Conservation (phyloP, 768 basidiomycete genomes). For the Hygrocybe coccinea region DNA sequence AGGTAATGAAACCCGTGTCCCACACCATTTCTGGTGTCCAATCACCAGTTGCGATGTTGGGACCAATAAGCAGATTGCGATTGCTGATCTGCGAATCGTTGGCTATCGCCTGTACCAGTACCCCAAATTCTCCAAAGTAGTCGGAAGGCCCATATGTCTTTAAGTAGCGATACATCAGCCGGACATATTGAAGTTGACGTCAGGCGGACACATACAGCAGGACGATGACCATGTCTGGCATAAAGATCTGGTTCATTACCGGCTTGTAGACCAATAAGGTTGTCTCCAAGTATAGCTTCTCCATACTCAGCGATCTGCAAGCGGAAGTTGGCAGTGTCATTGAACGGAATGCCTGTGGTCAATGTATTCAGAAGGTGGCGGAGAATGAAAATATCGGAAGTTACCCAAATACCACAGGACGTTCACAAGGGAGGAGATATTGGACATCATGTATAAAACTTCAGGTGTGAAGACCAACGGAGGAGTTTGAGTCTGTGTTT, state of each 20-base stretch:
- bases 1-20: conserved; percentile 49
- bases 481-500: conserved; percentile 58
- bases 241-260: conserved; percentile 69
- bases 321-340: conserved; percentile 53
- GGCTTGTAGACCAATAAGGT: conserved; percentile 63
- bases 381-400: not conserved
- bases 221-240: conserved; percentile 16
- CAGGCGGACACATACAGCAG: too few relatives aligned
- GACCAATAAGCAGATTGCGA: conserved; percentile 54
- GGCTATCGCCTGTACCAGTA: conserved; percentile 41
- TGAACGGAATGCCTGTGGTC: conserved; percentile 52
- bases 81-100: conserved; percentile 33
- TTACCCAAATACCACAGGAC: conserved; percentile 63
- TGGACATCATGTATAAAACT: conserved; percentile 59
- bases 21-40: conserved; percentile 54
- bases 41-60: conserved; percentile 42
- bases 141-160: conserved; percentile 17
- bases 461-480: conserved; percentile 60
- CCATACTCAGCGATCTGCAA: conserved; percentile 56
- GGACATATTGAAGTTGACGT: not conserved
- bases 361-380: not conserved
- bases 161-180: not conserved
- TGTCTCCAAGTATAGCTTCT: conserved; percentile 59
- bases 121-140: conserved; percentile 41
- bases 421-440: conserved; percentile 56